Percentiles rank a stretch among this genome's conserved stretches.
phyloP scores from a whole-genome alignment of 805 yeast species.

The Kuraishia capsulata region DNA sequence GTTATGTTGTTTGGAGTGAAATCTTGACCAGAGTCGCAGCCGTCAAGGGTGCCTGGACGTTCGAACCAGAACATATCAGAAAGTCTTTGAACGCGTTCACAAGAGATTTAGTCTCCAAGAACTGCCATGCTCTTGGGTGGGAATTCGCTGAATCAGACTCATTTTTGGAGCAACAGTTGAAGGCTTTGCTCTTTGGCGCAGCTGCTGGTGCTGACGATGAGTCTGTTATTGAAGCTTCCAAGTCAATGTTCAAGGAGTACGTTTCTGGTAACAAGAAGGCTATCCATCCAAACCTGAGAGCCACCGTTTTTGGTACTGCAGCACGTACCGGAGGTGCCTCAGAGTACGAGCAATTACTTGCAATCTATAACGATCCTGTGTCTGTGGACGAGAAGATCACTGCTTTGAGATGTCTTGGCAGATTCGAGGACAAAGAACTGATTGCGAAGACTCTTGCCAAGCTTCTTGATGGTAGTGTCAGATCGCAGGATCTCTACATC shows the following conservation, averaged over 20 bases:
- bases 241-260: conserved; percentile 40
- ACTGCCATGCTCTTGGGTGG: conserved; percentile 56
- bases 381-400: conserved; percentile 59
- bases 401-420: conserved; percentile 65
- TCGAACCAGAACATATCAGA: conserved; percentile 37
- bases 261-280: conserved; percentile 57
- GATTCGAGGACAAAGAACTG: conserved; percentile 41
- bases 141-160: conserved; percentile 45
- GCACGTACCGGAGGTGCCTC: conserved; percentile 55
- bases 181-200: conserved; percentile 49
- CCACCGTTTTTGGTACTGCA: conserved; percentile 54
- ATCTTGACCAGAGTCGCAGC: conserved; percentile 39
- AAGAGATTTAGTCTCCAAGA: conserved; percentile 44
- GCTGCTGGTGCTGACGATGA: conserved; percentile 48
- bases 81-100: conserved; percentile 43
- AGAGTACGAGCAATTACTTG: conserved; percentile 53
- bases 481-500: conserved; percentile 33
- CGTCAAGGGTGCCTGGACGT: conserved; percentile 44
- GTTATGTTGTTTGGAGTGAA: conserved; percentile 63
- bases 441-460: conserved; percentile 47
- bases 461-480: conserved; percentile 67
- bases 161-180: conserved; percentile 57
- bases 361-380: conserved; percentile 51
- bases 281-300: conserved; percentile 67
- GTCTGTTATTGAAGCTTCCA: conserved; percentile 35